phyloP scores from a whole-genome alignment of 768 basidiomycete species.

The Russula sp. region DNA sequence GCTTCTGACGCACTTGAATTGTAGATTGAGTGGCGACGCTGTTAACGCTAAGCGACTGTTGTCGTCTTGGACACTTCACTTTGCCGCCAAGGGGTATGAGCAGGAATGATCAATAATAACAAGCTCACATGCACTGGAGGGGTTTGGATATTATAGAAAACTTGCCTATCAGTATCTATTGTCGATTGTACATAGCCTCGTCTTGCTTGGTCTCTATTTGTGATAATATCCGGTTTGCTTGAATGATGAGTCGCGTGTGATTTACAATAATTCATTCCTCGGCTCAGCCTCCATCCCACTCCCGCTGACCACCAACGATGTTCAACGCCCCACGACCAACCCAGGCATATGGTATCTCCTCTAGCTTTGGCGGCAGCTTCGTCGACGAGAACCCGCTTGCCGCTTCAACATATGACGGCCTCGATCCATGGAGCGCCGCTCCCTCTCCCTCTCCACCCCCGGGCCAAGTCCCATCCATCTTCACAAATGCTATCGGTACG shows the following conservation, averaged over 20 bases:
- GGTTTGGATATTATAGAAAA: neutral
- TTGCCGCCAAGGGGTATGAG: conserved; percentile 64
- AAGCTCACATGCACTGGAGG: neutral
- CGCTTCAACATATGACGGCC: conserved; percentile 67
- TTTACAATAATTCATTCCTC: conserved; percentile 1
- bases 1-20: conserved; percentile 22
- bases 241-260: neutral
- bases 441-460: conserved; percentile 67
- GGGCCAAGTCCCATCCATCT: conserved; percentile 40
- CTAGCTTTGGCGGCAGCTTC: conserved; percentile 68
- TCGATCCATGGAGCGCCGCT: conserved; percentile 72
- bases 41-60: conserved; percentile 83
- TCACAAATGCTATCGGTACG: conserved; percentile 36
- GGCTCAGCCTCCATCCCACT: neutral
- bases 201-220: conserved; percentile 5
- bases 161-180: conserved; percentile 8
- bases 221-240: neutral
- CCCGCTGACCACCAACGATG: conserved; percentile 45
- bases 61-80: conserved; percentile 92
- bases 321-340: conserved; percentile 81
- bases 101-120: conserved; percentile 15
- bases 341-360: conserved; percentile 59
- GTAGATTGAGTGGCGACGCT: conserved; percentile 76
- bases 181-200: conserved; percentile 3
- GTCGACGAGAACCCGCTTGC: conserved; percentile 72